These are phyloP conservation scores for Penicillium sp. DNA, from an alignment of 2,329 filamentous ascomycete species.

Conservation along the genomic window DNA sequence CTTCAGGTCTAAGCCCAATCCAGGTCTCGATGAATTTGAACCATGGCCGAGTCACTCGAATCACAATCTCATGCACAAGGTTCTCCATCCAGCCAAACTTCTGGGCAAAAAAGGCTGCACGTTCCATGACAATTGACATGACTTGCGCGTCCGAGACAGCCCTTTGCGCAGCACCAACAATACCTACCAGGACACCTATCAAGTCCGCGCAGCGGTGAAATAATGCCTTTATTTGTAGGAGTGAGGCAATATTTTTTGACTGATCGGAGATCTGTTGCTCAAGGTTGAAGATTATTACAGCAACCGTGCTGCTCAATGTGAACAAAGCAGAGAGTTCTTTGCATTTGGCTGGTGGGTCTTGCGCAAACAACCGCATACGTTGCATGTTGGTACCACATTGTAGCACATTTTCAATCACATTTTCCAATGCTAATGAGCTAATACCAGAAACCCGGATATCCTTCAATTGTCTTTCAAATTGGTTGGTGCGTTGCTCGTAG, in stretches of 20 bases:
- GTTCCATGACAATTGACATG: conserved; percentile 61
- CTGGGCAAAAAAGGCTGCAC: conserved; percentile 64
- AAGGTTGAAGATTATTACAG: conserved; percentile 39
- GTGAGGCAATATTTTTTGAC: conserved; percentile 30
- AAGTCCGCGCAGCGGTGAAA: conserved; percentile 43
- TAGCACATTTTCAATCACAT: conserved; percentile 32
- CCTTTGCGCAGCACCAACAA: conserved; percentile 49
- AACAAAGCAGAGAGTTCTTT: conserved; percentile 35
- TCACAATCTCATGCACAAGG: conserved; percentile 67
- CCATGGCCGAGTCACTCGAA: conserved; percentile 64
- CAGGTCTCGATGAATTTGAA: conserved; percentile 68
- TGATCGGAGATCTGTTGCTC: conserved; percentile 36
- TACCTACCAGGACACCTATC: conserved; percentile 36
- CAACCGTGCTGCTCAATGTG: conserved; percentile 36
- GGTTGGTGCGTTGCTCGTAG: conserved; percentile 37
- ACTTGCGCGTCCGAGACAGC: conserved; percentile 59
- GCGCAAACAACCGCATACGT: conserved; percentile 37
- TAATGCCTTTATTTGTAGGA: conserved; percentile 39
- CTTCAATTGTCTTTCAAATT: conserved; percentile 44
- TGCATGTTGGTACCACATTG: conserved; percentile 42
- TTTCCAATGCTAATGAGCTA: conserved; percentile 46
- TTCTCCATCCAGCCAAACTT: conserved; percentile 61
- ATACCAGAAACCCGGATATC: conserved; percentile 53
- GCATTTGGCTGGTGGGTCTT: conserved; percentile 26
- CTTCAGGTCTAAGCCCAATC: conserved; percentile 67